Percentiles rank a stretch among this genome's conserved stretches.
These are phyloP conservation scores for Eutrema heterophyllum DNA, from an alignment of 345 rosid genomes.

Conservation along the genomic window DNA sequence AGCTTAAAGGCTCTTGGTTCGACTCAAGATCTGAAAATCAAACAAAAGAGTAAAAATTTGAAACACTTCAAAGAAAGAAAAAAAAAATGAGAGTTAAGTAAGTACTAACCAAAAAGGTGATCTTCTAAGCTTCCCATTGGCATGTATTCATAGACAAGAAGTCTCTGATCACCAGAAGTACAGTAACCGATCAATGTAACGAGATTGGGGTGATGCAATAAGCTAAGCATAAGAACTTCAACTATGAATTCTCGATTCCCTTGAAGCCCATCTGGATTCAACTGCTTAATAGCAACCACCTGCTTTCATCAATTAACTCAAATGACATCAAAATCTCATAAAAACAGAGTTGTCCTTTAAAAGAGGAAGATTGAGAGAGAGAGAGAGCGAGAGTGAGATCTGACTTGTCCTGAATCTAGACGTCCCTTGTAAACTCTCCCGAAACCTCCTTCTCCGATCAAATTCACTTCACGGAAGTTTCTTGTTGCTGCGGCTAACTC, in stretches of 20 bases:
- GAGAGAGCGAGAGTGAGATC: background rate
- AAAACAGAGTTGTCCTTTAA: background rate
- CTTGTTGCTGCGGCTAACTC: conserved; percentile 72
- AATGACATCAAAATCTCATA: background rate
- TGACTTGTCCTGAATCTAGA: conserved; percentile 71
- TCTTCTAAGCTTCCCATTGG: conserved; percentile 92
- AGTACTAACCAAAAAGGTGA: conserved; percentile 78
- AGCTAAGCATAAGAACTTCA: conserved; percentile 95
- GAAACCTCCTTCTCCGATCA: conserved; percentile 95
- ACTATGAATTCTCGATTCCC: conserved; percentile 91
- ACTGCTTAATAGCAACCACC: conserved; percentile 90
- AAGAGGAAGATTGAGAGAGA: background rate
- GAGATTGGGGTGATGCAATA: conserved; percentile 80
- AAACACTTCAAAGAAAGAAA: background rate
- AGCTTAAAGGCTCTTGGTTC: conserved; percentile 50
- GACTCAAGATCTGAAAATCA: conserved; percentile 49
- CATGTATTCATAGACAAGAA: conserved; percentile 95
- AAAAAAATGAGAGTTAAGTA: conserved; percentile 1
- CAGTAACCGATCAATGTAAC: conserved; percentile 92
- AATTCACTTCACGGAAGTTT: conserved; percentile 69
- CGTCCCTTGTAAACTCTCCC: conserved; percentile 93
- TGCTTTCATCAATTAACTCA: conserved; percentile 29
- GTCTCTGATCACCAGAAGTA: conserved; percentile 91
- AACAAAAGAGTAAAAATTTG: background rate
- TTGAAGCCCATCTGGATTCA: conserved; percentile 86